Evolutionary conservation across 2,329 filamentous ascomycete genomes (phyloP).

Genomic region (Coniochaeta pulveracea): DNA sequence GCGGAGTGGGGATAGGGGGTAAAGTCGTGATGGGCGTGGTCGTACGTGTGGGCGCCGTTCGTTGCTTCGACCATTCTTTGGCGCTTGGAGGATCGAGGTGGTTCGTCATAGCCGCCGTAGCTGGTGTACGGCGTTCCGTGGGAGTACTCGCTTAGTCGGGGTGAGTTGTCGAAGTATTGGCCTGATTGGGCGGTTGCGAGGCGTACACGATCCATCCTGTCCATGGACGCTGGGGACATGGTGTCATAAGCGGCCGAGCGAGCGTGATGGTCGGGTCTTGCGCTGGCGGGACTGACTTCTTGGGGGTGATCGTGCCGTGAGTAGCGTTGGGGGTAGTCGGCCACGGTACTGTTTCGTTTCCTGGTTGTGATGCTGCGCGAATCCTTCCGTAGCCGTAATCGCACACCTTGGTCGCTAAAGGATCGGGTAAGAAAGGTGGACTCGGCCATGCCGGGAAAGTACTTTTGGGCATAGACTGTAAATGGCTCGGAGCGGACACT

Average conservation of each 20-base stretch:
- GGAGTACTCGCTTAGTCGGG: constrained; percentile 12
- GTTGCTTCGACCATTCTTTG: constrained; percentile 9
- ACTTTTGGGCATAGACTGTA: constrained; percentile 51
- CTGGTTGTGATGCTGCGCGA: constrained; percentile 46
- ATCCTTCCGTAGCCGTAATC: constrained; percentile 73
- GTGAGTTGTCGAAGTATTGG: constrained; percentile 12
- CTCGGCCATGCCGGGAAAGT: constrained; percentile 69
- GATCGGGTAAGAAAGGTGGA: constrained; percentile 72
- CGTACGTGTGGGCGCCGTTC: constrained; percentile 9
- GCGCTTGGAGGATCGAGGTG: constrained; percentile 10
- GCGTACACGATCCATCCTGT: constrained; percentile 1
- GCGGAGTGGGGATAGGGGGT: constrained; percentile 8
- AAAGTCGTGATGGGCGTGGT: constrained; percentile 11
- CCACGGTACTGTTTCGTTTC: constrained; percentile 27
- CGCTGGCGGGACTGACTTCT: constrained; percentile 4
- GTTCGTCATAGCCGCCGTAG: constrained; percentile 10
- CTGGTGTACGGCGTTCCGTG: constrained; percentile 8
- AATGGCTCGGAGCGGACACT: constrained; percentile 54
- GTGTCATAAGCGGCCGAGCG: constrained; percentile 6
- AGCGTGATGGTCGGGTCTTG: constrained; percentile 8
- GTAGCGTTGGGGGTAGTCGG: constrained; percentile 11
- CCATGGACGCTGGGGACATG: not conserved
- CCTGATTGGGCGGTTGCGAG: constrained; percentile 6
- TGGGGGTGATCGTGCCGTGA: constrained; percentile 7
- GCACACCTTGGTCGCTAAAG: constrained; percentile 80